Base-by-base conservation (phyloP, 179 eudicot genomes). In the Silene coronaria region DNA sequence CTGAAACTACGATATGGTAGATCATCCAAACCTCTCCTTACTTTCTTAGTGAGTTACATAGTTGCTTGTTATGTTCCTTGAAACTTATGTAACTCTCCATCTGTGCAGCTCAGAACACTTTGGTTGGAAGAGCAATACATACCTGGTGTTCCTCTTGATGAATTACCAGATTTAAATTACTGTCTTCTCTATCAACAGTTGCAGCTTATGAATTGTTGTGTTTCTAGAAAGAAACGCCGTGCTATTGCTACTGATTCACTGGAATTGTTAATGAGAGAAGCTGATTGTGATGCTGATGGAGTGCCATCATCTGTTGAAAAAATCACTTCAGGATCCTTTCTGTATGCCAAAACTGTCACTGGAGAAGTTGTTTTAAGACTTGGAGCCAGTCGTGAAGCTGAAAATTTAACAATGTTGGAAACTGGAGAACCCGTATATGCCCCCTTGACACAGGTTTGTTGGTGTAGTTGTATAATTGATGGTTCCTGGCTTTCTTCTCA, bases 121-220 rank as follows among this genome's bases (percentile, higher is more conserved):
- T 94, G 98, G 98, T 77, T 83, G 80, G 97, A 91, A 81, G 91
- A 87, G 76, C 93, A 86, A 79, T 92, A 87, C 73, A 75, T 94
- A 76, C 97, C 98, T 79, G 96, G 97, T 58, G 84, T 94, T 74
- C 98, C 97, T 42, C 80, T 48, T 46, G 94, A 91, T 74, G 87
- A 84, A 75, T 70, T 84, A 70, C 96, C 97, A 76, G 92, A 94
- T 77, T 80, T 94, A 69, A 90, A 90, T 79, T 89, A 79, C 42
- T 91, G 98, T 77, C 90, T 94, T 71, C 80, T 93, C 26, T 86
- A 91, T 83, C 98, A 94, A 83, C 91, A 94, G 75, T 81, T 90
- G 88, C 97, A 94, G 82, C 92, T 94, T 80, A 94, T 94, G 69
- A 94, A 94, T 72, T 89, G 98, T 66, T 91, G 97, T 80, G 76